Base-by-base conservation (phyloP, 768 basidiomycete genomes). In the Bullera alba region DNA sequence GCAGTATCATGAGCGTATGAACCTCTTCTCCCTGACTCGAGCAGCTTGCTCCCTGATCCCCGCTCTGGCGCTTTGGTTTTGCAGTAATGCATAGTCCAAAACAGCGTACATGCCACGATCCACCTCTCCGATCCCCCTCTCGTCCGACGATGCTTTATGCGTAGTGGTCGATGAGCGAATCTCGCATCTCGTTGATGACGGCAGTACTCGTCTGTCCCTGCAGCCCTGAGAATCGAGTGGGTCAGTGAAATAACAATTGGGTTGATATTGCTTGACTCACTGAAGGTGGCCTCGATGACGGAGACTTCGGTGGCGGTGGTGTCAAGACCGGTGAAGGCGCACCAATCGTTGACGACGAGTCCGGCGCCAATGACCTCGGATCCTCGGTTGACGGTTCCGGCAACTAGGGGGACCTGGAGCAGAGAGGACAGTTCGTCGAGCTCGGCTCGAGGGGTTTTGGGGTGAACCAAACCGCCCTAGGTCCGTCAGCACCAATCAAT, bases 221-320 rank as follows among this genome's bases (percentile, higher is more conserved):
- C 35, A 93, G 78, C 74, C 89, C 87, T 88, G 30, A 12, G 42
- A 7, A 42, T 35, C 14, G 28, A 50, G 38, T 30, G 27, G 26
- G 5, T 5, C 2, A 10, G 30, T 35, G 25, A n/a, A 42, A 17
- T 16, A 53, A 28, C 43, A 17, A 23, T 16, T 34, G 15, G n/a
- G 26, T 21, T 5, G 5, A 26, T n/a, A 7, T n/a, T n/a, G n/a
- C n/a, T 47, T 7, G 34, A 82, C 90, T 63, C 66, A 93, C 91
- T 91, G 79, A 99, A 99, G 44, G 90, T 79, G 23, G 92, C 91
- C 72, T 99, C 95, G 63, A 97, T 95, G 32, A 99, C 93, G 63
- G 85, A 87, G 72, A 97, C 89, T 74, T 99, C 95, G 46, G 93
- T 97, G 34, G 95, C 95, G n/a, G 95, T 99, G 54, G 95, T 97